A percentile compares a stretch with the other conserved stretches of the same genome.
These are phyloP conservation scores for Amylocystis lapponica DNA, from an alignment of 768 basidiomycete genomes.

Conservation along the genomic window DNA sequence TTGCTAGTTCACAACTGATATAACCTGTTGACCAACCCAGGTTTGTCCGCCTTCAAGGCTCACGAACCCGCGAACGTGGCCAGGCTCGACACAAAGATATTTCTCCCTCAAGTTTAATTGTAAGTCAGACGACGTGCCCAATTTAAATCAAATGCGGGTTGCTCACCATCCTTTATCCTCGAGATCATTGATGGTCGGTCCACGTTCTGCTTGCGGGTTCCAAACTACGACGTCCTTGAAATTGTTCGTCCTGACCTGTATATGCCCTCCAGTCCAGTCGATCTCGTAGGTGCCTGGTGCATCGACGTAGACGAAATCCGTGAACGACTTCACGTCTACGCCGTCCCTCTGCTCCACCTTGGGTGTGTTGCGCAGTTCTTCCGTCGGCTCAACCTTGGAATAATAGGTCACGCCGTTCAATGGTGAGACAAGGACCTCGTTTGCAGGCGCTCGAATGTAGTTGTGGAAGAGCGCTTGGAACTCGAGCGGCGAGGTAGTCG, in stretches of 20 bases:
- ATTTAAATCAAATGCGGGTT: background rate
- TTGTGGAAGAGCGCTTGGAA: constrained; percentile 95
- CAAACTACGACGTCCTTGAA: constrained; percentile 86
- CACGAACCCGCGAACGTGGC: constrained; percentile 71
- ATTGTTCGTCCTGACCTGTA: constrained; percentile 46
- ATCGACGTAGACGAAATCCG: constrained; percentile 76
- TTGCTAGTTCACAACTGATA: too few relatives aligned
- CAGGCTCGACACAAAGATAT: constrained; percentile 91
- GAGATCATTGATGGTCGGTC: constrained; percentile 82
- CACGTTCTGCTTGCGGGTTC: constrained; percentile 78
- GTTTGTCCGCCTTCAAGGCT: constrained; percentile 54
- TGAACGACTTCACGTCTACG: constrained; percentile 62
- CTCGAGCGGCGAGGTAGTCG: constrained; percentile 46
- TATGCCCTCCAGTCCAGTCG: constrained; percentile 50
- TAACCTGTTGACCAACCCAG: constrained; percentile 73
- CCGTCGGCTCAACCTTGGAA: constrained; percentile 72
- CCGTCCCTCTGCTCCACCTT: constrained; percentile 55
- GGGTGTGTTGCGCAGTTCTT: constrained; percentile 39
- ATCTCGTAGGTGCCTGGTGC: constrained; percentile 51
- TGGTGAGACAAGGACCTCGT: constrained; percentile 54
- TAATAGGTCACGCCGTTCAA: constrained; percentile 61
- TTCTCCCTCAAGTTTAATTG: constrained; percentile 59
- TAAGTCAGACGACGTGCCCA: constrained; percentile 5
- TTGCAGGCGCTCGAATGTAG: constrained; percentile 68
- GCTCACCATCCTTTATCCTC: constrained; percentile 80